Percentiles rank a stretch among this genome's conserved stretches.
These are phyloP conservation scores for Colletotrichum godetiae DNA, from an alignment of 2,329 filamentous ascomycete genomes.

Conservation along the genomic window DNA sequence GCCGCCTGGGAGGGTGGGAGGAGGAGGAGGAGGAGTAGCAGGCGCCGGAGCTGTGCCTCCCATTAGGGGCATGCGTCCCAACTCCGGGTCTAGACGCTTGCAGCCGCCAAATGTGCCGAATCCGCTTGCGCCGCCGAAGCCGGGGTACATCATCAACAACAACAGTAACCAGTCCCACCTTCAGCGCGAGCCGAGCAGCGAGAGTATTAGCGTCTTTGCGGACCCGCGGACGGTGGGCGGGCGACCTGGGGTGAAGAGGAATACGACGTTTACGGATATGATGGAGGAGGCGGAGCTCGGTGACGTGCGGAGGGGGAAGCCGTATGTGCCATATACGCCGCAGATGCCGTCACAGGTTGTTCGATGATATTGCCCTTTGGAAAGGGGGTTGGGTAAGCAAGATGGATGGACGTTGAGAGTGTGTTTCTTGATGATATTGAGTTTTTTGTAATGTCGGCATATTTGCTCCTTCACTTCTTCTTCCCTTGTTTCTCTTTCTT, in stretches of 20 bases:
- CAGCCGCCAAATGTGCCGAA: conserved; percentile 34
- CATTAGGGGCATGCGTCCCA: conserved; percentile 51
- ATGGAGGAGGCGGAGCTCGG: conserved; percentile 61
- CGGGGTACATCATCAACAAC: conserved; percentile 14
- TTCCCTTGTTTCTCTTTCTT: background rate
- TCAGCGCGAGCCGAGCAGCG: conserved; percentile 56
- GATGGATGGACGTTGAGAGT: background rate
- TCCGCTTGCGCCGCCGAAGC: conserved; percentile 42
- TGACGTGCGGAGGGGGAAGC: conserved; percentile 52
- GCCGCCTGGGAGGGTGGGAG: conserved; percentile 1
- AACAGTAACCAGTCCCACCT: conserved; percentile 27
- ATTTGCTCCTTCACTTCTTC: conserved; percentile 7
- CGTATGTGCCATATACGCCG: conserved; percentile 51
- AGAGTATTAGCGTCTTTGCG: conserved; percentile 65
- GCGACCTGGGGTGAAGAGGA: conserved; percentile 40
- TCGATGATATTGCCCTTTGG: too few species aligned
- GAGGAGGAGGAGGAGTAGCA: background rate
- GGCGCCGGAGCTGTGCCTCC: conserved; percentile 39
- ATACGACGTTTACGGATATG: conserved; percentile 65
- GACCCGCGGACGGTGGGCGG: conserved; percentile 55
- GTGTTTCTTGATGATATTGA: background rate
- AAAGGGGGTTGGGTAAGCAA: too few species aligned
- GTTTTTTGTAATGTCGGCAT: conserved; percentile 12
- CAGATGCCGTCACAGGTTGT: background rate
- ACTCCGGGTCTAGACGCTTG: conserved; percentile 33